Conservation (phyloP, 208 protist species). For the Tetramitus jugosus region DNA sequence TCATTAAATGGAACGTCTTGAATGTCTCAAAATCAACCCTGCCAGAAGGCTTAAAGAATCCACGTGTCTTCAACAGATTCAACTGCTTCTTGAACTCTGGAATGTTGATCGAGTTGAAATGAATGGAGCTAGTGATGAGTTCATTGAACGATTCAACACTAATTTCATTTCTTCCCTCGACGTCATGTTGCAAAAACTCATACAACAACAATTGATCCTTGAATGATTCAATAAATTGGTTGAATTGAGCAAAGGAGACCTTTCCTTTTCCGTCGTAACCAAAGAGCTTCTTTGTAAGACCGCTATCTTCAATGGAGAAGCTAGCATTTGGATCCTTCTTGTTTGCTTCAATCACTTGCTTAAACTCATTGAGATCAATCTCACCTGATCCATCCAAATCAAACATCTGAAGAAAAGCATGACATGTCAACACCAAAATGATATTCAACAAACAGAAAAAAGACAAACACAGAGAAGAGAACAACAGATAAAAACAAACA, state of each 20-base stretch:
- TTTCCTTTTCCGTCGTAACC: not conserved
- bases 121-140: not conserved
- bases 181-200: conserved; percentile 9
- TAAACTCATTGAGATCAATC: conserved; percentile 8
- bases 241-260: conserved; percentile 5
- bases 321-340: not conserved
- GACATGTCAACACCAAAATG: no score
- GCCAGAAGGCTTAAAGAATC: not conserved
- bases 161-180: not conserved
- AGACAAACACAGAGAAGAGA: no score
- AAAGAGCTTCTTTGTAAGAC: not conserved
- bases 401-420: not conserved
- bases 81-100: conserved; percentile 13
- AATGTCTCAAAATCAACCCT: conserved; percentile 15
- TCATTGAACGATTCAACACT: conserved; percentile 14
- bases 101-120: not conserved
- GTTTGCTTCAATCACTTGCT: not conserved
- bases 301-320: not conserved
- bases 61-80: conserved; percentile 14
- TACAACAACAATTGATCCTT: not conserved
- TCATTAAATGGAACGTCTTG: conserved; percentile 1
- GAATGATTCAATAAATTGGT: not conserved
- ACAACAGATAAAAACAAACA: no score
- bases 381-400: conserved; percentile 5
- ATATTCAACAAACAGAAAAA: no score